Conservation (phyloP, 345 rosid genomes). For the Rubroshorea leprosula region DNA sequence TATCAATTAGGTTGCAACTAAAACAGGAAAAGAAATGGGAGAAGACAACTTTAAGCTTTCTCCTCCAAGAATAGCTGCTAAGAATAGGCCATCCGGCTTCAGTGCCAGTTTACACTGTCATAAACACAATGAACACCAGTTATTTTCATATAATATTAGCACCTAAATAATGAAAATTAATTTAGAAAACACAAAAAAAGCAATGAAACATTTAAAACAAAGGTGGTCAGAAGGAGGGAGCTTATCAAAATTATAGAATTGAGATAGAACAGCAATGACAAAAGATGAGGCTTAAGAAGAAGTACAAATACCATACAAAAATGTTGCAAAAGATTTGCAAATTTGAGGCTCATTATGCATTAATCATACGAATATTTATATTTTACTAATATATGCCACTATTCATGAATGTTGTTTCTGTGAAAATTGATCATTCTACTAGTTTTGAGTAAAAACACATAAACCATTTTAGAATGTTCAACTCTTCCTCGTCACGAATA, state of each 20-base stretch:
- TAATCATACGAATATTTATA: too few species aligned
- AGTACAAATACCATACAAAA: not conserved
- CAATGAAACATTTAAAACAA: not conserved
- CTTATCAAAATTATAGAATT: not conserved
- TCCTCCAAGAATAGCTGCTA: slow-evolving; percentile 98
- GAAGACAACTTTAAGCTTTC: slow-evolving; percentile 82
- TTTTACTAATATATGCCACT: too few species aligned
- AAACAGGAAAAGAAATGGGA: slow-evolving; percentile 6
- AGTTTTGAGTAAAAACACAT: too few species aligned
- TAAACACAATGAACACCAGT: slow-evolving; percentile 25
- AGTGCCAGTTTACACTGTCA: slow-evolving; percentile 84
- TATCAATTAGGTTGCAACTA: slow-evolving; percentile 1
- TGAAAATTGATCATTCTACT: too few species aligned
- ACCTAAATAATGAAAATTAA: slow-evolving; percentile 3
- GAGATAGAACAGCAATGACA: not conserved
- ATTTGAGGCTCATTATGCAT: too few species aligned
- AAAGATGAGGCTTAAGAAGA: not conserved
- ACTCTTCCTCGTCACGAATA: too few species aligned
- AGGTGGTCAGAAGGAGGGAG: not conserved
- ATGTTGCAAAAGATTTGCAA: not conserved
- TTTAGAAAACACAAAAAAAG: not conserved
- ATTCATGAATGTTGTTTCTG: too few species aligned
- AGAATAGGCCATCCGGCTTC: slow-evolving; percentile 98
- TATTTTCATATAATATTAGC: slow-evolving; percentile 4
- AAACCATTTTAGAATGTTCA: too few species aligned